Base-by-base conservation (phyloP, 2,329 filamentous ascomycete species). In the Cladosporium sp. region DNA sequence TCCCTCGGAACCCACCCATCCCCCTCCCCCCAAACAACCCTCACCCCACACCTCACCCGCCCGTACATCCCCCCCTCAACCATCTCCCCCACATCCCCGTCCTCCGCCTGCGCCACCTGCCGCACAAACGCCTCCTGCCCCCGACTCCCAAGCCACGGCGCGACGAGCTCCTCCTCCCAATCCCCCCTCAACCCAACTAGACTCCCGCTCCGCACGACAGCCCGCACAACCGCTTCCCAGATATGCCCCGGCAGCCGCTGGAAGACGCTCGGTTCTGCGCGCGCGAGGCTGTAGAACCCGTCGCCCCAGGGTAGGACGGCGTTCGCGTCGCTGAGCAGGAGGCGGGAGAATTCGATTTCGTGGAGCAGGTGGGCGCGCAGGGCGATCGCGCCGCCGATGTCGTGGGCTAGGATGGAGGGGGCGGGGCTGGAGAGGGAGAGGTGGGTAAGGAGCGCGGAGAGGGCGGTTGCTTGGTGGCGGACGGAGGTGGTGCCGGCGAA, bases 1-100 rank as follows among this genome's bases (percentile, higher is more conserved):
- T 72, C 67, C 1, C 66, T 64, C 0, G 72, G 72, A 43, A 76
- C 68, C 74, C 74, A 76, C 34, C 54, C 54, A 54, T 77, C 74
- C 3, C 74, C 58, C 19, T 62, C 64, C 1, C 73, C 74, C 74
- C 74, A 76, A 7, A 76, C 65, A 4, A 77, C 62, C 54, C 66
- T 71, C 4, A 75, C 68, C 42, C 54, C 51, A 46, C 19, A 50
- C 58, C 63, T 61, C 9, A 58, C 61, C 49, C 74, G 72, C 11
- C 75, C 68, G 31, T 68, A 68, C 2, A 55, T 61, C 44, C 60
- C 61, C 54, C 68, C 63, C 1, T 68, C 70, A 58, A 75, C 72
- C 58, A 63, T 61, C 10, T 58, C 61, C 49, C 74, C 72, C n/a
- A 76, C 68, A 32, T 68, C 68, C 2, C 54, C 63, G 45, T 60